Conservation (phyloP, 108 stramenopile genomes). For the Skeletonema costatum region DNA sequence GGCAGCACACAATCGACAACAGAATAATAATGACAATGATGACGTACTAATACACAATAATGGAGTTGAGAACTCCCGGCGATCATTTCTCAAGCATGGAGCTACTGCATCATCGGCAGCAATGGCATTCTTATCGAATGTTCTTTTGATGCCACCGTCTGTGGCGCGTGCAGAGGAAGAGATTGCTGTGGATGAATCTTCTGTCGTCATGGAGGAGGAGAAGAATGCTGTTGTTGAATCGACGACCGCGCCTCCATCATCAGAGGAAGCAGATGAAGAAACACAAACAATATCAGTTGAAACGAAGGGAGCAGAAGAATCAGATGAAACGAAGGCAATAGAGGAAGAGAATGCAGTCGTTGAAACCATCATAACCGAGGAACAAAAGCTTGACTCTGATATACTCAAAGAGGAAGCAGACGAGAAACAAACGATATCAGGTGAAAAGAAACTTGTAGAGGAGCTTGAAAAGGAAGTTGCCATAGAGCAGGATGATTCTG, state of each 20-base stretch:
- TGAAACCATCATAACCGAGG: conserved; percentile 28
- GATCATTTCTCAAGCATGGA: background rate
- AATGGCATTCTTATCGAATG: background rate
- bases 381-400: conserved; percentile 21
- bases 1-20: background rate
- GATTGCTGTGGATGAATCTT: background rate
- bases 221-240: conserved; percentile 6
- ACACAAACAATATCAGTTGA: background rate
- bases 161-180: background rate
- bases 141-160: background rate
- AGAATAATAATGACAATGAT: background rate
- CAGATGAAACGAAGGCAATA: background rate
- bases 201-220: background rate
- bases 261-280: conserved; percentile 1
- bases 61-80: background rate
- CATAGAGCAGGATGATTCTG: conserved; percentile 16
- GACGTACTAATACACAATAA: background rate
- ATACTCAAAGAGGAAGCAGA: conserved; percentile 29
- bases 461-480: conserved; percentile 35
- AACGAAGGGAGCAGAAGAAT: background rate
- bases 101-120: background rate
- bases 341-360: background rate
- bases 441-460: conserved; percentile 31
- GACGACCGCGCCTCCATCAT: background rate
- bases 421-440: conserved; percentile 37